Conservation (phyloP, 179 eudicot species). For the Camellia oleifera region DNA sequence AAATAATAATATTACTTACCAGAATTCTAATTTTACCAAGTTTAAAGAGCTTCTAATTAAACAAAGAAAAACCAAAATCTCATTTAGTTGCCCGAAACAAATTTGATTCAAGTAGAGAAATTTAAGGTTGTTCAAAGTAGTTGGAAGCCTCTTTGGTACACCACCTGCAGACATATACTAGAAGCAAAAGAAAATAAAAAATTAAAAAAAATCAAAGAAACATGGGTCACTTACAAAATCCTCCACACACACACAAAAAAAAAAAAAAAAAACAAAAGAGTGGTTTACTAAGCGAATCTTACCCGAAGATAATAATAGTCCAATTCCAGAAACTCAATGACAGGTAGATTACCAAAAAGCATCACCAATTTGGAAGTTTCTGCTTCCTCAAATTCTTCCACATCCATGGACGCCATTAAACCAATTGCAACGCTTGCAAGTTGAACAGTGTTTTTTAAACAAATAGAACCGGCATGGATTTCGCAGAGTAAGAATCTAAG, state of each 20-base stretch:
- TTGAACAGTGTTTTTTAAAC: too few species aligned
- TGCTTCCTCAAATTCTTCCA: too few species aligned
- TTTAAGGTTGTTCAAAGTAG: background rate
- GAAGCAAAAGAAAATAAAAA: too few species aligned
- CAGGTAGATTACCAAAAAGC: background rate
- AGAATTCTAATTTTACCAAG: background rate
- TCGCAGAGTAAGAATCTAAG: too few species aligned
- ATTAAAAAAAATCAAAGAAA: too few species aligned
- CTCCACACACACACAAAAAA: too few species aligned
- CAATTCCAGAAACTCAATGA: background rate
- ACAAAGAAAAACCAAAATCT: slow-evolving; percentile 5
- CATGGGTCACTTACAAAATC: too few species aligned
- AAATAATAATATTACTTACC: background rate
- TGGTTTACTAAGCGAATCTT: background rate
- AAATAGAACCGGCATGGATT: too few species aligned
- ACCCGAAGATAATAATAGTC: background rate
- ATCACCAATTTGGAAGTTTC: background rate
- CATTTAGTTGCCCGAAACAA: background rate
- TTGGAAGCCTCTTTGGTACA: background rate
- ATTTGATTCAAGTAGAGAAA: background rate
- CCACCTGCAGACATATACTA: background rate
- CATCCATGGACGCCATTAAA: background rate
- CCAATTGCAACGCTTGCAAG: too few species aligned
- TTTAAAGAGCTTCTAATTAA: slow-evolving; percentile 12
- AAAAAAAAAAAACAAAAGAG: too few species aligned